Evolutionary conservation across 2,329 filamentous ascomycete genomes (phyloP).

Genomic region (Fusarium sororula): DNA sequence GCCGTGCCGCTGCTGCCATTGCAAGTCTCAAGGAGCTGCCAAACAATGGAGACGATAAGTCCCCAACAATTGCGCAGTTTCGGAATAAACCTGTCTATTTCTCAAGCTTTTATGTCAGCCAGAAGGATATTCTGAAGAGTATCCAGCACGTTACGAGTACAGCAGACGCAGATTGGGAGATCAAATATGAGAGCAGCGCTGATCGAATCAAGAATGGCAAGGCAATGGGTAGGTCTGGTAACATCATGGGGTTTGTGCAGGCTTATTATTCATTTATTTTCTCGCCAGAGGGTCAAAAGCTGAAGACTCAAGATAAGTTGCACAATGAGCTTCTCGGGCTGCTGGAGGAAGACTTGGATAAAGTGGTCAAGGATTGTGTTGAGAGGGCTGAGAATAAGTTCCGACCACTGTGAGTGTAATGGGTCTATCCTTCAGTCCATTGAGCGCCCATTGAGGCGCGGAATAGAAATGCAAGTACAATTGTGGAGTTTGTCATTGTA

Average conservation of each 20-base stretch:
- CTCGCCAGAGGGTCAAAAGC: neutral
- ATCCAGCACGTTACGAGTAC: conserved; percentile 66
- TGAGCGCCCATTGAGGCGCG: fast-evolving
- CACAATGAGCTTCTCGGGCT: neutral
- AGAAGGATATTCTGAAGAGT: conserved; percentile 72
- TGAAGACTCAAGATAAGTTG: neutral
- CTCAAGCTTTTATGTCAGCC: conserved; percentile 65
- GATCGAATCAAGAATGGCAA: conserved; percentile 41
- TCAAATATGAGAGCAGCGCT: conserved; percentile 57
- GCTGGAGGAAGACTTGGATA: neutral
- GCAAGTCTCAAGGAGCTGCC: neutral
- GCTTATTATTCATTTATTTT: conserved; percentile 2
- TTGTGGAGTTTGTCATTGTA: neutral
- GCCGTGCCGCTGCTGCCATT: neutral
- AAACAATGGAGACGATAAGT: neutral
- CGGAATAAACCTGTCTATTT: conserved; percentile 61
- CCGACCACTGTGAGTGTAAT: neutral
- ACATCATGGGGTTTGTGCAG: neutral
- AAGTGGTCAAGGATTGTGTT: neutral
- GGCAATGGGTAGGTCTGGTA: neutral
- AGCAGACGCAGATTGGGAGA: conserved; percentile 67
- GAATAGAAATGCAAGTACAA: fast-evolving
- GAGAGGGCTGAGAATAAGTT: neutral
- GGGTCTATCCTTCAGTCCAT: too few relatives aligned
- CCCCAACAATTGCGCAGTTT: conserved; percentile 49